Conservation (phyloP, 176 grass and related monocot genomes). For the Lolium multiflorum region DNA sequence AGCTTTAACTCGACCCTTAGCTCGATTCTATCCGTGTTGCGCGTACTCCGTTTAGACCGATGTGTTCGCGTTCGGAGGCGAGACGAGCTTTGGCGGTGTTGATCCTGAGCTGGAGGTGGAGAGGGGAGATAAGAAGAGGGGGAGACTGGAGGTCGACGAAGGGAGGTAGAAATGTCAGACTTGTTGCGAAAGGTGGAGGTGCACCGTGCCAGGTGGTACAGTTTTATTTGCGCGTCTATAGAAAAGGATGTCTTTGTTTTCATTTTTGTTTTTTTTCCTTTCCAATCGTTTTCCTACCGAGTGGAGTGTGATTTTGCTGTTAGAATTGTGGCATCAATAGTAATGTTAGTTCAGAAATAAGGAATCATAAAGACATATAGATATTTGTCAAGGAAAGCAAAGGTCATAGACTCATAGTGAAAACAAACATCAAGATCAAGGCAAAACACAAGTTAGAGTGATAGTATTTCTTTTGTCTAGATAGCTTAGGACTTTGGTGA, state of each 20-base stretch:
- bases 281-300: neutral
- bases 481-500: neutral
- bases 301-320: neutral
- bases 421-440: neutral
- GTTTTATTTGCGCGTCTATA: neutral
- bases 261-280: neutral
- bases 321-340: neutral
- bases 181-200: neutral
- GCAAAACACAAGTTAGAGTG: neutral
- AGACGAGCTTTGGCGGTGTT: constrained; percentile 8
- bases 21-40: neutral
- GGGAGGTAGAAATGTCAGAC: constrained; percentile 18
- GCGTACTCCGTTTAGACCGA: constrained; percentile 5
- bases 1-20: neutral
- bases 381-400: no score
- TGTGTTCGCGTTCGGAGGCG: neutral
- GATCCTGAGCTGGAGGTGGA: neutral
- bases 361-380: no score
- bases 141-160: constrained; percentile 7
- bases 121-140: neutral
- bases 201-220: neutral
- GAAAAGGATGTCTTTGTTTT: neutral
- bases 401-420: neutral
- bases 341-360: no score
- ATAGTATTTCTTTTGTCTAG: neutral